phyloP scores from a whole-genome alignment of 805 yeast genomes.

The Komagataella kurtzmanii region DNA sequence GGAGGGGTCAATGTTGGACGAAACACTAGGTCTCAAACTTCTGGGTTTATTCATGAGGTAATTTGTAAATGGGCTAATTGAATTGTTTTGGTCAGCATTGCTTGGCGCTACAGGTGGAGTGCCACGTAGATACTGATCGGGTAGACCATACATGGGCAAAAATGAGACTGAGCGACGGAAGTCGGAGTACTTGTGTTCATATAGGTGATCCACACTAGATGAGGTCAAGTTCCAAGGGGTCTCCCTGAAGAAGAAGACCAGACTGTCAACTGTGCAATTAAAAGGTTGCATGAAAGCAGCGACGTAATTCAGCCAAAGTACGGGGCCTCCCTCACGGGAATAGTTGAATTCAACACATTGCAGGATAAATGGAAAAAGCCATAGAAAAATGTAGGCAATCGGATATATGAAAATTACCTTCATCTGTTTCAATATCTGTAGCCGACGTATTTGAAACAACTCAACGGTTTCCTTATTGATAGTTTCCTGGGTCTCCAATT shows the following conservation, averaged over 20 bases:
- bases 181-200: constrained; percentile 11
- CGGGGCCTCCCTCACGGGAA: constrained; percentile 35
- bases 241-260: constrained; percentile 68
- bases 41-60: background rate
- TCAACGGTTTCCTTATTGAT: constrained; percentile 50
- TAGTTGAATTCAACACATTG: constrained; percentile 38
- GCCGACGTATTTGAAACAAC: constrained; percentile 48
- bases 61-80: background rate
- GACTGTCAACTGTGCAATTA: constrained; percentile 64
- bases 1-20: background rate
- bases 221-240: constrained; percentile 49
- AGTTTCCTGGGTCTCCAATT: constrained; percentile 14
- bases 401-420: constrained; percentile 77
- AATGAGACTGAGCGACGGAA: constrained; percentile 27
- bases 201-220: constrained; percentile 11
- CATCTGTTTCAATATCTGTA: constrained; percentile 63
- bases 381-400: constrained; percentile 60
- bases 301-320: constrained; percentile 49
- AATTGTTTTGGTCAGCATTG: background rate
- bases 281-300: constrained; percentile 74
- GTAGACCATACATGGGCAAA: constrained; percentile 33
- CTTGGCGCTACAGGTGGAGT: background rate
- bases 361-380: constrained; percentile 70
- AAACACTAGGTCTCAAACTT: background rate
- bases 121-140: constrained; percentile 11